These are phyloP conservation scores for Fusarium xyrophilum DNA, from an alignment of 2,329 filamentous ascomycete genomes.

Conservation along the genomic window DNA sequence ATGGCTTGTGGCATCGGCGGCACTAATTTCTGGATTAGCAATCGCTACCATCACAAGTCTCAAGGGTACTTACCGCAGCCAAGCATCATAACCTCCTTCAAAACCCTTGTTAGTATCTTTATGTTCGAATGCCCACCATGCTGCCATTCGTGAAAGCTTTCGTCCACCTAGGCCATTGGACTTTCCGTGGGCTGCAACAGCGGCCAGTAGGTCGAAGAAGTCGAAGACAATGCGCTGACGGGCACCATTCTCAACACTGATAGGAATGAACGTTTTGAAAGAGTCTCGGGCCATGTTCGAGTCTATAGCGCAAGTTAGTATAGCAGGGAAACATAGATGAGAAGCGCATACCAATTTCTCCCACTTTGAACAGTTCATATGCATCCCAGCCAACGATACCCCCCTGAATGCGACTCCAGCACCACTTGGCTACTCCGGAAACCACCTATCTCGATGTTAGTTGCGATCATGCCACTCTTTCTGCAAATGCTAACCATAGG, in stretches of 20 bases:
- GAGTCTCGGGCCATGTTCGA: slow-evolving; percentile 90
- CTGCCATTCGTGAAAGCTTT: slow-evolving; percentile 92
- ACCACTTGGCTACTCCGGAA: slow-evolving; percentile 96
- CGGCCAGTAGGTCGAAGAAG: slow-evolving; percentile 92
- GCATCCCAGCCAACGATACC: slow-evolving; percentile 97
- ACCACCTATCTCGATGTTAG: slow-evolving; percentile 69
- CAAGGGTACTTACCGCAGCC: slow-evolving; percentile 69
- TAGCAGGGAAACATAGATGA: background rate
- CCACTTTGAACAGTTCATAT: slow-evolving; percentile 94
- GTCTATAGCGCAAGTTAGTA: slow-evolving; percentile 62
- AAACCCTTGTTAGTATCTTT: slow-evolving; percentile 88
- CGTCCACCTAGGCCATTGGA: slow-evolving; percentile 90
- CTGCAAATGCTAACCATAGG: slow-evolving; percentile 73
- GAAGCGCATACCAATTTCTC: slow-evolving; percentile 75
- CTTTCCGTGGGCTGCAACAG: slow-evolving; percentile 91
- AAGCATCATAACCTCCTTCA: slow-evolving; percentile 89
- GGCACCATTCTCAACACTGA: slow-evolving; percentile 87
- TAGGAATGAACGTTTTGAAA: slow-evolving; percentile 94
- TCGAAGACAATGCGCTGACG: slow-evolving; percentile 90
- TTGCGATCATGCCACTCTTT: background rate
- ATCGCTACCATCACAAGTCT: slow-evolving; percentile 5
- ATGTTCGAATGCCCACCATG: slow-evolving; percentile 99
- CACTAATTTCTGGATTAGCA: slow-evolving; percentile 58
- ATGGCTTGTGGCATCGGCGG: slow-evolving; percentile 94
- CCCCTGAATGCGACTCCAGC: slow-evolving; percentile 89